phyloP scores from a whole-genome alignment of 2,329 filamentous ascomycete genomes.

The Leptographium wingfieldii region DNA sequence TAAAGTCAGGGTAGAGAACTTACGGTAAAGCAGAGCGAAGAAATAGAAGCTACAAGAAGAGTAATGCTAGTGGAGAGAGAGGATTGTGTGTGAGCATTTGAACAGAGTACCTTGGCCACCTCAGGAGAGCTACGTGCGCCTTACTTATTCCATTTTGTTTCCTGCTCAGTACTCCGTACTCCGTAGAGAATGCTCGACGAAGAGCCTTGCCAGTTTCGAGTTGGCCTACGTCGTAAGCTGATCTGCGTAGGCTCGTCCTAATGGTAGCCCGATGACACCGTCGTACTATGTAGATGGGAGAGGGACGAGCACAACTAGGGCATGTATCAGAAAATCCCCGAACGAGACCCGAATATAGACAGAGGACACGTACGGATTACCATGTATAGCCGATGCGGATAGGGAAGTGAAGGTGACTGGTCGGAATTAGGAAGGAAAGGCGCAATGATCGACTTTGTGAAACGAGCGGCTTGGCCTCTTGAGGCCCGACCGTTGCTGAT shows the following conservation, averaged over 20 bases:
- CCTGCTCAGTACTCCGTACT: not conserved
- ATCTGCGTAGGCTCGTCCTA: not conserved
- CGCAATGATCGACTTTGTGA: not conserved
- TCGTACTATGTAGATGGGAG: not conserved
- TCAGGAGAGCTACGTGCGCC: not conserved
- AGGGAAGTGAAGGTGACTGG: not conserved
- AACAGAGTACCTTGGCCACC: not conserved
- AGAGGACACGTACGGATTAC: not conserved
- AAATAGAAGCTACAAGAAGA: not conserved
- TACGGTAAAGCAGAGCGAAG: not conserved
- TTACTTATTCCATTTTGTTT: not conserved
- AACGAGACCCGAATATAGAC: not conserved
- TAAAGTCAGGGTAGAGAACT: not conserved
- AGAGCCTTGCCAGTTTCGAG: not conserved
- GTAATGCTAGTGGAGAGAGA: not conserved
- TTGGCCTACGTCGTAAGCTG: not conserved
- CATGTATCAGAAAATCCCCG: not conserved
- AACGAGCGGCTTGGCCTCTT: not conserved
- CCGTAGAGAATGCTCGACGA: not conserved
- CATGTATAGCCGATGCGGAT: not conserved
- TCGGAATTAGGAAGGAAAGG: not conserved
- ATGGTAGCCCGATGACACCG: not conserved
- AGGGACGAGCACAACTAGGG: not conserved
- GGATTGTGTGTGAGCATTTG: not conserved
- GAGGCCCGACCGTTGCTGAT: not conserved